Percentiles rank a stretch among this genome's conserved stretches.
Conservation (phyloP, 169 alveolate genomes). For the Plasmodium gonderi region DNA sequence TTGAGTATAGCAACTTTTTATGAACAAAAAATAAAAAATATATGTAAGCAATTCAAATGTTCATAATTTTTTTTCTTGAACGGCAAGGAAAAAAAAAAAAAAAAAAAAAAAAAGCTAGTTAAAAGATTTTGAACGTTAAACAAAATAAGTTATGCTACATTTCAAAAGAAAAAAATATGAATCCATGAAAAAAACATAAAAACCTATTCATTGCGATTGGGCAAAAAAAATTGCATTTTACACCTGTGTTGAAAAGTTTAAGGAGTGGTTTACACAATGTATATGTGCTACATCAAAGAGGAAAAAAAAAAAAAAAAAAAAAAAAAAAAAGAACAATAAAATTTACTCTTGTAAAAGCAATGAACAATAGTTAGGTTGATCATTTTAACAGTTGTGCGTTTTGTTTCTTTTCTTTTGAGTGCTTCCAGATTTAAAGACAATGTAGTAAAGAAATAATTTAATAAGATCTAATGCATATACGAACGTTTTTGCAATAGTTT, state of each 20-base stretch:
- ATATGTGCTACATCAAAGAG: neutral
- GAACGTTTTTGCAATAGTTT: neutral
- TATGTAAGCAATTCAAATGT: neutral
- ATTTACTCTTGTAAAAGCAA: neutral
- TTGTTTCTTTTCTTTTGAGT: neutral
- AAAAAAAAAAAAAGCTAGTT: neutral
- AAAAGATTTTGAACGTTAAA: neutral
- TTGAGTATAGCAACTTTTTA: neutral
- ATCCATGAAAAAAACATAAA: neutral
- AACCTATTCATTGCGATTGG: neutral
- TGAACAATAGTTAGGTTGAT: neutral
- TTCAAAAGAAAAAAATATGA: neutral
- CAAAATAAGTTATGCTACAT: neutral
- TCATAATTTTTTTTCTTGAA: neutral
- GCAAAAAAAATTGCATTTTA: neutral
- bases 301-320: neutral
- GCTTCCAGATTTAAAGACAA: neutral
- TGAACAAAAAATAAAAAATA: neutral
- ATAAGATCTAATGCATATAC: neutral
- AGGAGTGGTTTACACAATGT: neutral
- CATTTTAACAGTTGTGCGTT: neutral
- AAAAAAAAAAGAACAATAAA: neutral
- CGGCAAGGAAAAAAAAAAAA: neutral
- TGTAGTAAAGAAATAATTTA: neutral
- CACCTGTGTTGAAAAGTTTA: neutral